A percentile compares a stretch with the other conserved stretches of the same genome.
Evolutionary conservation across 768 basidiomycete species (phyloP).

Genomic region (Pholiota molesta): DNA sequence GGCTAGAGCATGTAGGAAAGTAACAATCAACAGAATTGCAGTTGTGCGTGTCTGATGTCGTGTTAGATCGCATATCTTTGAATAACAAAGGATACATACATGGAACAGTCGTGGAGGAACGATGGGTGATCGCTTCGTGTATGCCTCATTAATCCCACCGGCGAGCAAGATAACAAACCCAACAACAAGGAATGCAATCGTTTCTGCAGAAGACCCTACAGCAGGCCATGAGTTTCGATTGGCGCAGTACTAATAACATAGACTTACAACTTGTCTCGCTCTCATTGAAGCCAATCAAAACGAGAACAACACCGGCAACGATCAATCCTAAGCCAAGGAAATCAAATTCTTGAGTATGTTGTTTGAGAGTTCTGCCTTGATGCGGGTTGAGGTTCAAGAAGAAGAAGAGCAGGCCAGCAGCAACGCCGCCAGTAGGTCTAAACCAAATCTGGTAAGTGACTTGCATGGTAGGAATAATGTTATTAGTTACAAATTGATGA

Average conservation of each 20-base stretch:
- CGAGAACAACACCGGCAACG: constrained; percentile 63
- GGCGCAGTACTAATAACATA: not conserved
- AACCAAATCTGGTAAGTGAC: not conserved
- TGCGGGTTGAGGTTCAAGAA: constrained; percentile 84
- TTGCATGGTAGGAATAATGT: not conserved
- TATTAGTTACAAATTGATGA: constrained; percentile 64
- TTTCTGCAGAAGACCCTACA: constrained; percentile 59
- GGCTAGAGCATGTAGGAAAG: constrained; percentile 64
- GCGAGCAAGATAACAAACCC: constrained; percentile 56
- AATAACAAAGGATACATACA: constrained; percentile 34
- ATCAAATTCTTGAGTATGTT: constrained; percentile 72
- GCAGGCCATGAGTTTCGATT: not conserved
- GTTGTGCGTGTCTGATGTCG: constrained; percentile 70
- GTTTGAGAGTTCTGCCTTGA: constrained; percentile 52
- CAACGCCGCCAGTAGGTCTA: constrained; percentile 76
- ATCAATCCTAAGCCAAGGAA: constrained; percentile 68
- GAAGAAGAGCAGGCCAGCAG: constrained; percentile 62
- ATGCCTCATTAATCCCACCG: constrained; percentile 59
- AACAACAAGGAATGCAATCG: constrained; percentile 64
- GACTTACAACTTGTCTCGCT: constrained; percentile 67
- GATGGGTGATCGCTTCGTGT: constrained; percentile 68
- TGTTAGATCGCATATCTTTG: not conserved
- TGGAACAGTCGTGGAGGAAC: constrained; percentile 77
- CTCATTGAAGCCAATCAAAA: constrained; percentile 75
- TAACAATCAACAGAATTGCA: constrained; percentile 54